Evolutionary conservation across 352 stramenopile genomes (phyloP).

Genomic region (Globisporangium rhizosaccharum): DNA sequence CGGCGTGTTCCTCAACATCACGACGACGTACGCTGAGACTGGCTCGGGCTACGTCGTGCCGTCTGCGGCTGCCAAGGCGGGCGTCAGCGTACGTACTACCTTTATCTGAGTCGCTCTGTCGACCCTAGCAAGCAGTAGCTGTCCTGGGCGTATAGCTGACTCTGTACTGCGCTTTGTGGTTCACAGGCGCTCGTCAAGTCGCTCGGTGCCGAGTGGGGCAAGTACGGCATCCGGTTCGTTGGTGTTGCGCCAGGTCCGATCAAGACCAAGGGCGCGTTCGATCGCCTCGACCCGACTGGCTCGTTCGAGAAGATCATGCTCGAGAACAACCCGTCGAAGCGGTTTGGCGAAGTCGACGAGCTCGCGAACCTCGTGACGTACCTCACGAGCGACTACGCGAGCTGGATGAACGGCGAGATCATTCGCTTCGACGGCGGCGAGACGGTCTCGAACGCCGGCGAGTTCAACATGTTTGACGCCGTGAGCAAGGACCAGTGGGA

Average conservation of each 20-base stretch:
- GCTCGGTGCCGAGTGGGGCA: conserved; percentile 95
- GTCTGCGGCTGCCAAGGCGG: conserved; percentile 93
- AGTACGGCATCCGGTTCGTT: conserved; percentile 93
- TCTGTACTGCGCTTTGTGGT: too few relatives aligned
- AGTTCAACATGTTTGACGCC: conserved; percentile 76
- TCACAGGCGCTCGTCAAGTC: conserved; percentile 92
- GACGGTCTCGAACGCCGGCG: conserved; percentile 61
- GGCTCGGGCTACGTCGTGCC: conserved; percentile 94
- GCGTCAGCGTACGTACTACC: conserved; percentile 63
- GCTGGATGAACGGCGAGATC: conserved; percentile 80
- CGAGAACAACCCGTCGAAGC: conserved; percentile 64
- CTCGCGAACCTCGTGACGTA: conserved; percentile 75
- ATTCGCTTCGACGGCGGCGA: conserved; percentile 79
- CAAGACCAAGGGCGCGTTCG: conserved; percentile 81
- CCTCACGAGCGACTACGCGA: conserved; percentile 76
- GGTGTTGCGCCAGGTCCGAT: conserved; percentile 96
- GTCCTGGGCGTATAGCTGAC: too few relatives aligned
- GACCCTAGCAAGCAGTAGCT: too few relatives aligned
- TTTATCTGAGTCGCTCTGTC: background rate
- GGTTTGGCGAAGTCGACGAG: conserved; percentile 73
- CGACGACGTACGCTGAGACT: conserved; percentile 92
- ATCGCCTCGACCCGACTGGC: conserved; percentile 67
- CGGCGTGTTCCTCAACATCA: conserved; percentile 96
- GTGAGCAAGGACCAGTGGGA: conserved; percentile 70
- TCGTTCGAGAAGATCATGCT: conserved; percentile 61